These are phyloP conservation scores for Daldinia sp. DNA, from an alignment of 2,329 filamentous ascomycete genomes.

Conservation along the genomic window DNA sequence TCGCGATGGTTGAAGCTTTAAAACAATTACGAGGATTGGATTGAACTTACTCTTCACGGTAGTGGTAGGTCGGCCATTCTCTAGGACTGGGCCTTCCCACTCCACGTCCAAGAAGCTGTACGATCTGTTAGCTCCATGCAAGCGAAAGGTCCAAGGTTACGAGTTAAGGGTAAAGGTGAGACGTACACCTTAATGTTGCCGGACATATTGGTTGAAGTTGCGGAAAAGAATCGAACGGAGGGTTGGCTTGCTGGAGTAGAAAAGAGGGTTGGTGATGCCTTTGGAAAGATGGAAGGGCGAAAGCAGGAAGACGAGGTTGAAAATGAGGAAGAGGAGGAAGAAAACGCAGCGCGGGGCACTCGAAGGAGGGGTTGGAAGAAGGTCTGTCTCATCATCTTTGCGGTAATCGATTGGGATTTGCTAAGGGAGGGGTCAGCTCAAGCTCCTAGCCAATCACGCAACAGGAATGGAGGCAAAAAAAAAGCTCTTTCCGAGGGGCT, in stretches of 20 bases:
- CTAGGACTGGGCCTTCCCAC: slow-evolving; percentile 79
- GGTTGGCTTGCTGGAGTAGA: slow-evolving; percentile 43
- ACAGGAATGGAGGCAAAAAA: slow-evolving; percentile 19
- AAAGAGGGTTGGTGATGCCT: slow-evolving; percentile 55
- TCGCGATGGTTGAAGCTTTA: neutral
- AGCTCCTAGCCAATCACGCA: slow-evolving; percentile 37
- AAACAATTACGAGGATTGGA: neutral
- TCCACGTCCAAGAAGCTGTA: slow-evolving; percentile 70
- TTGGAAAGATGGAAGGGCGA: slow-evolving; percentile 51
- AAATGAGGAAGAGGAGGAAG: slow-evolving; percentile 49
- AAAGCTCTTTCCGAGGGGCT: slow-evolving; percentile 35
- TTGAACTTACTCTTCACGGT: slow-evolving; percentile 69
- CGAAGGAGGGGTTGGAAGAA: slow-evolving; percentile 45
- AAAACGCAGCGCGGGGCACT: slow-evolving; percentile 45
- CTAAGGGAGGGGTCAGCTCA: slow-evolving; percentile 42
- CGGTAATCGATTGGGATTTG: slow-evolving; percentile 29
- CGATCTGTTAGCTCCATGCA: slow-evolving; percentile 15
- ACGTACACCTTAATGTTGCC: slow-evolving; percentile 72
- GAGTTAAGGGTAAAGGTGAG: slow-evolving; percentile 1
- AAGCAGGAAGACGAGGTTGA: slow-evolving; percentile 51
- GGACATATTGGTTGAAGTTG: slow-evolving; percentile 79
- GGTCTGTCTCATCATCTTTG: slow-evolving; percentile 44
- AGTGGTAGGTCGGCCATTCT: slow-evolving; percentile 67
- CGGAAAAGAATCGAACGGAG: slow-evolving; percentile 61
- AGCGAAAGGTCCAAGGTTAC: neutral